A percentile compares a stretch with the other conserved stretches of the same genome.
Conservation (phyloP, 345 rosid species). For the Pistacia vera region DNA sequence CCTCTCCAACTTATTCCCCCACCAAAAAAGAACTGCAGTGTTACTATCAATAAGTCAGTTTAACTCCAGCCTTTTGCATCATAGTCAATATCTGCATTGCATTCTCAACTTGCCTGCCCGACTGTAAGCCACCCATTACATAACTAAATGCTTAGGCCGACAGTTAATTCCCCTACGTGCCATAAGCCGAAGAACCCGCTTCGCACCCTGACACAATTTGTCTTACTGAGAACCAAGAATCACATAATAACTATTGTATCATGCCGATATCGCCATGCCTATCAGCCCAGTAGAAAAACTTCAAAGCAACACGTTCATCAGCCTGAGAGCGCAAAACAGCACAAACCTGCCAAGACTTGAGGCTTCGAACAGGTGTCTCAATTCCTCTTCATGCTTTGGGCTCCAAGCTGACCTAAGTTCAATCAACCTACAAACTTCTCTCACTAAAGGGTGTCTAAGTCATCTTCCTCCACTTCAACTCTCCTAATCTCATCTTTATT, state of each 20-base stretch:
- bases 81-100: conserved; percentile 77
- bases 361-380: conserved; percentile 72
- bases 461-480: conserved; percentile 55
- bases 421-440: conserved; percentile 76
- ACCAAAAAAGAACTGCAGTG: conserved; percentile 67
- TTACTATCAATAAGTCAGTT: conserved; percentile 68
- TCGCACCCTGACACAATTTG: conserved; percentile 85
- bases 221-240: conserved; percentile 82
- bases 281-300: conserved; percentile 91
- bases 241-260: conserved; percentile 63
- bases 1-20: conserved; percentile 68
- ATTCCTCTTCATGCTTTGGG: conserved; percentile 58
- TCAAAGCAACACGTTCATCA: conserved; percentile 80
- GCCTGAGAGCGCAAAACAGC: conserved; percentile 68
- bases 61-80: conserved; percentile 92
- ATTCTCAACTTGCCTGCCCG: conserved; percentile 76
- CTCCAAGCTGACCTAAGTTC: conserved; percentile 73
- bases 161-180: conserved; percentile 56
- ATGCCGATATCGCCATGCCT: conserved; percentile 88
- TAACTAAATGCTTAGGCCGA: conserved; percentile 59
- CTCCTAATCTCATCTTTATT: conserved; percentile 32
- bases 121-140: conserved; percentile 85
- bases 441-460: conserved; percentile 78
- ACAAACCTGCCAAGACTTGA: conserved; percentile 80
- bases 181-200: conserved; percentile 77